These are phyloP conservation scores for Hypoxylon sp. DNA, from an alignment of 2,329 filamentous ascomycete species.

Conservation along the genomic window DNA sequence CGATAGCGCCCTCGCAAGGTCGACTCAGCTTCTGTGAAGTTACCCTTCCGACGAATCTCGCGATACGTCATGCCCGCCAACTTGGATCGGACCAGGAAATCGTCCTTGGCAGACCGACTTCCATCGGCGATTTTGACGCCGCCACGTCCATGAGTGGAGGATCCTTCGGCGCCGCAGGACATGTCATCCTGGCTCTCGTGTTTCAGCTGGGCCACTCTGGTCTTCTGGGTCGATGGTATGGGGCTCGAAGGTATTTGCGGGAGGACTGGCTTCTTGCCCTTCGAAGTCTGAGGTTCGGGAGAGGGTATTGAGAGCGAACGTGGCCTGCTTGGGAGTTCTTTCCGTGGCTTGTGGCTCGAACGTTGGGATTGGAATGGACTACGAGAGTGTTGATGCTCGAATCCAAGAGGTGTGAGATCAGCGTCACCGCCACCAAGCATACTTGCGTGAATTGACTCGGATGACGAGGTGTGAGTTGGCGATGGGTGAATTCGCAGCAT, in stretches of 20 bases:
- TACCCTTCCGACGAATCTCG: conserved; percentile 70
- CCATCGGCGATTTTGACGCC: conserved; percentile 8
- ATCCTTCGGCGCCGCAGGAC: conserved; percentile 5
- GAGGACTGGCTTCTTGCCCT: conserved; percentile 28
- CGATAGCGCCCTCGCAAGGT: conserved; percentile 79
- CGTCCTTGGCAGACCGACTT: conserved; percentile 59
- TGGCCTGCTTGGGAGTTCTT: conserved; percentile 48
- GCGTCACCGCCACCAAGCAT: conserved; percentile 39
- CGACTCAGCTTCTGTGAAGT: conserved; percentile 76
- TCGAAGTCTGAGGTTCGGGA: conserved; percentile 28
- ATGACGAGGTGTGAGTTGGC: conserved; percentile 51
- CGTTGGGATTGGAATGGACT: conserved; percentile 32
- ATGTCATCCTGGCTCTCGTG: conserved; percentile 13
- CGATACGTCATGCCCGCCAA: conserved; percentile 73
- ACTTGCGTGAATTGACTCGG: conserved; percentile 47
- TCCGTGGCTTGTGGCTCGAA: conserved; percentile 45
- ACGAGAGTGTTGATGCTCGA: conserved; percentile 38
- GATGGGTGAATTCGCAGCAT: conserved; percentile 52
- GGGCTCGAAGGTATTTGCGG: conserved; percentile 17
- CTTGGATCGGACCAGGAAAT: conserved; percentile 69
- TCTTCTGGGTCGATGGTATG: conserved; percentile 25
- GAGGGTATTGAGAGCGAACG: conserved; percentile 26
- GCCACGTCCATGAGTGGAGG: conserved; percentile 1
- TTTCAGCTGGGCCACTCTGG: conserved; percentile 26
- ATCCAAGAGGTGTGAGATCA: conserved; percentile 39